Conservation (phyloP, 352 stramenopile species). For the Phytophthora pisi region DNA sequence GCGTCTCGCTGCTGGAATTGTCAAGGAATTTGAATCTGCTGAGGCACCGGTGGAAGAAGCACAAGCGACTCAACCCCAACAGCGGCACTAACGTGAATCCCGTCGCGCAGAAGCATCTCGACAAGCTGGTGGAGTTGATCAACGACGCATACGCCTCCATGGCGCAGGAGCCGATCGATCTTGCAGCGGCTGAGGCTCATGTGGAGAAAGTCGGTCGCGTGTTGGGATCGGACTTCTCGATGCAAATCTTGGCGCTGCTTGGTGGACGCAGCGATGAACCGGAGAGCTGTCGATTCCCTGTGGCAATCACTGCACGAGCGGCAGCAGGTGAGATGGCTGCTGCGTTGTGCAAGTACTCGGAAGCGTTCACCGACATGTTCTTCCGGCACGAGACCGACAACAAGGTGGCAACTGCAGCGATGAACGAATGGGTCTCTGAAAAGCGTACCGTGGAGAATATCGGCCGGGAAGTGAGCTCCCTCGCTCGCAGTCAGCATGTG, state of each 20-base stretch:
- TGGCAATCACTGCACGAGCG: conserved; percentile 33
- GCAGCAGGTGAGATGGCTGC: conserved; percentile 40
- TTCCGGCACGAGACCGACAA: conserved; percentile 37
- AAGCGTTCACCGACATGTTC: conserved; percentile 64
- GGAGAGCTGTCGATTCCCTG: conserved; percentile 38
- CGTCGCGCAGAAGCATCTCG: conserved; percentile 66
- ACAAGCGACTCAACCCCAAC: conserved; percentile 45
- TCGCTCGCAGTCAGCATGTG: conserved; percentile 49
- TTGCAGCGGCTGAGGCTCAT: conserved; percentile 41
- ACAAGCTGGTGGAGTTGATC: conserved; percentile 70
- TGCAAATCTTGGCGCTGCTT: conserved; percentile 63
- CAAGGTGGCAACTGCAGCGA: conserved; percentile 29
- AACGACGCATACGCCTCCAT: conserved; percentile 74
- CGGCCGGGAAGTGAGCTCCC: conserved; percentile 43
- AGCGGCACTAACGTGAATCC: conserved; percentile 43
- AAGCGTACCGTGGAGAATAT: conserved; percentile 56
- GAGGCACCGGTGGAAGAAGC: conserved; percentile 64
- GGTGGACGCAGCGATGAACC: conserved; percentile 37
- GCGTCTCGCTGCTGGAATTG: conserved; percentile 74
- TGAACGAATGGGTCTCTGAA: conserved; percentile 37
- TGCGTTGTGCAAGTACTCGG: conserved; percentile 55
- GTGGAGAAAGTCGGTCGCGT: conserved; percentile 66
- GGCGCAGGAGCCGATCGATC: conserved; percentile 62
- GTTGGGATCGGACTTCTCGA: conserved; percentile 69
- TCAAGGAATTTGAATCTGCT: conserved; percentile 74